A percentile compares a stretch with the other conserved stretches of the same genome.
phyloP scores from a whole-genome alignment of 257 asterid species.

The Nicotiana obtusifolia region DNA sequence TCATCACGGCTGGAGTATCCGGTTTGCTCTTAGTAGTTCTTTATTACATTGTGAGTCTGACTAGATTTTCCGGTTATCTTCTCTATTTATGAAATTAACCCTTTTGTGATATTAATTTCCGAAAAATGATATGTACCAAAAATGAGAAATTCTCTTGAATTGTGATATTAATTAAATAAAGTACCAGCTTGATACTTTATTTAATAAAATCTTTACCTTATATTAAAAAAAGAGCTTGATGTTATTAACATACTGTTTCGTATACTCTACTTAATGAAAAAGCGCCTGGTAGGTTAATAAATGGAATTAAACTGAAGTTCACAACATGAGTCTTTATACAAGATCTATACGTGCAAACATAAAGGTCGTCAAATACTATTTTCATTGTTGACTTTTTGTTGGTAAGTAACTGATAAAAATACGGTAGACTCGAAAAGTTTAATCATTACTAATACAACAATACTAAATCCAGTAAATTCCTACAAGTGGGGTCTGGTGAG shows the following conservation, averaged over 20 bases:
- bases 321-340: neutral
- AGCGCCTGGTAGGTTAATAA: neutral
- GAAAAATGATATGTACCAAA: neutral
- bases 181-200: no score
- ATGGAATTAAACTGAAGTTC: neutral
- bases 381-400: neutral
- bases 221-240: neutral
- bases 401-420: neutral
- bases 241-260: neutral
- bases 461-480: no score
- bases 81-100: neutral
- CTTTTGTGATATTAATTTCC: neutral
- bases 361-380: neutral
- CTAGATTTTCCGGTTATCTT: neutral
- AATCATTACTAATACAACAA: neutral
- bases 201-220: no score
- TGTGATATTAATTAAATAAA: no score
- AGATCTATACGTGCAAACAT: neutral
- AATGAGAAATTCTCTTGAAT: neutral
- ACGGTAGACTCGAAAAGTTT: neutral
- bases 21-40: conserved; percentile 50
- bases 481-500: no score
- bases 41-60: conserved; percentile 60
- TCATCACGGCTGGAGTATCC: conserved; percentile 80
- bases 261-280: neutral